Conservation (phyloP, 2,329 filamentous ascomycete species). For the Cladophialophora bantiana region DNA sequence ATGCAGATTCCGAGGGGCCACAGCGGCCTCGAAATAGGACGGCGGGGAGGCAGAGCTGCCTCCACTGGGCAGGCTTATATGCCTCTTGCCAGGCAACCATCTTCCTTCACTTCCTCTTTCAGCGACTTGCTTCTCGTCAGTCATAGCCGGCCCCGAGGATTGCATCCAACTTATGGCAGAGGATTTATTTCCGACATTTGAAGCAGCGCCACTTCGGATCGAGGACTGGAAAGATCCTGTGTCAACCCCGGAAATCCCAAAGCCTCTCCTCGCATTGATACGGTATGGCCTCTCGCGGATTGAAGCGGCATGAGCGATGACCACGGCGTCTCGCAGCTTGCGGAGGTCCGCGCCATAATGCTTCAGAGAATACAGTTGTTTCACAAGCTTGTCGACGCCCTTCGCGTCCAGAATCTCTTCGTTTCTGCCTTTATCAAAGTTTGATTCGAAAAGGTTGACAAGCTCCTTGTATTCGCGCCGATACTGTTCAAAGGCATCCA, state of each 20-base stretch:
- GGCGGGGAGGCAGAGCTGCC: conserved; percentile 1
- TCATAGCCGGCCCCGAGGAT: not conserved
- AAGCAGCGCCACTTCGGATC: not conserved
- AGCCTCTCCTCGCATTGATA: conserved; percentile 9
- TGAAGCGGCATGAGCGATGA: conserved; percentile 37
- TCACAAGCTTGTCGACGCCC: conserved; percentile 38
- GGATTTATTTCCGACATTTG: not conserved
- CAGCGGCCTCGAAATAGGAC: conserved; percentile 22
- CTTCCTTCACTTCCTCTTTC: not conserved
- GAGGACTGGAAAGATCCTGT: not conserved
- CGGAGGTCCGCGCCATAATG: conserved; percentile 41
- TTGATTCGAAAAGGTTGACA: conserved; percentile 38
- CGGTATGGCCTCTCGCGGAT: conserved; percentile 37
- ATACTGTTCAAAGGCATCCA: conserved; percentile 32
- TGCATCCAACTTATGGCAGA: not conserved
- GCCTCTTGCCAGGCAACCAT: not conserved
- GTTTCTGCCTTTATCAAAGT: conserved; percentile 30
- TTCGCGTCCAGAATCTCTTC: conserved; percentile 21
- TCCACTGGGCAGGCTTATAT: not conserved
- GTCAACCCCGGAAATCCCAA: not conserved
- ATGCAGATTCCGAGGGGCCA: not conserved
- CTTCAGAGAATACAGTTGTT: conserved; percentile 40
- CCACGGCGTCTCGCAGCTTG: conserved; percentile 33
- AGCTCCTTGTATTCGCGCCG: conserved; percentile 20
- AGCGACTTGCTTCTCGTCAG: conserved; percentile 1